Percentiles rank a stretch among this genome's conserved stretches.
Evolutionary conservation across 257 asterid species (phyloP).

Genomic region (Solanum arcanum): DNA sequence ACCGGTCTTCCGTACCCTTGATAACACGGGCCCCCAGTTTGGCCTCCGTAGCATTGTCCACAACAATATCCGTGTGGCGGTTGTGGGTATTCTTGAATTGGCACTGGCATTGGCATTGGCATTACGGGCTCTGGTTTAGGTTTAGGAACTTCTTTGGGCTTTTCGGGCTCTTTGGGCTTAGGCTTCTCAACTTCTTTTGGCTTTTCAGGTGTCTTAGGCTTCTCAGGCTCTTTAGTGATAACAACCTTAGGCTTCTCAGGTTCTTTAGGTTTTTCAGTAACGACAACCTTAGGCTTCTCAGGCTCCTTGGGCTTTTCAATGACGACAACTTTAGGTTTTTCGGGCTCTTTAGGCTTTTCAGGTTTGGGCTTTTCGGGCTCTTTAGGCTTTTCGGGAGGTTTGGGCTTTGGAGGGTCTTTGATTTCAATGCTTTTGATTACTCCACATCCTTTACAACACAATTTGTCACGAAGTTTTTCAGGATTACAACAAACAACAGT

Average conservation of each 20-base stretch:
- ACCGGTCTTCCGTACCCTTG: conserved; percentile 2
- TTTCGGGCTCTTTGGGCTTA: conserved; percentile 4
- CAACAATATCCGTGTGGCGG: conserved; percentile 21
- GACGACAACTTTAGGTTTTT: no score
- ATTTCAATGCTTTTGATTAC: conserved; percentile 57
- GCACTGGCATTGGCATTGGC: conserved; percentile 5
- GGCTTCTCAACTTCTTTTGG: neutral
- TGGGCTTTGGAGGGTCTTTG: conserved; percentile 7
- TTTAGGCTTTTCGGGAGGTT: conserved; percentile 19
- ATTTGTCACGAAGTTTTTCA: conserved; percentile 60
- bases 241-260: neutral
- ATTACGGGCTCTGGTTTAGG: conserved; percentile 4
- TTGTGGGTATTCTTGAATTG: conserved; percentile 23
- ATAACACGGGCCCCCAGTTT: neutral
- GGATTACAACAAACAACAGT: conserved; percentile 72
- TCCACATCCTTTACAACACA: conserved; percentile 40
- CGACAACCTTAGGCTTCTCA: no score
- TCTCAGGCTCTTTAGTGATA: neutral
- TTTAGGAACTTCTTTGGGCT: neutral
- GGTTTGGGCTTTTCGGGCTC: neutral
- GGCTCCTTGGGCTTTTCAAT: neutral
- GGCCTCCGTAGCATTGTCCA: conserved; percentile 23
- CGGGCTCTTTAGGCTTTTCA: neutral
- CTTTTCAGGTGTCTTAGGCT: no score
- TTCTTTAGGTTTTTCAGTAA: neutral